Percentiles rank a stretch among this genome's conserved stretches.
These are phyloP conservation scores for Chamaecyparis obtusa DNA, from an alignment of 75 land plant genomes.

Conservation along the genomic window DNA sequence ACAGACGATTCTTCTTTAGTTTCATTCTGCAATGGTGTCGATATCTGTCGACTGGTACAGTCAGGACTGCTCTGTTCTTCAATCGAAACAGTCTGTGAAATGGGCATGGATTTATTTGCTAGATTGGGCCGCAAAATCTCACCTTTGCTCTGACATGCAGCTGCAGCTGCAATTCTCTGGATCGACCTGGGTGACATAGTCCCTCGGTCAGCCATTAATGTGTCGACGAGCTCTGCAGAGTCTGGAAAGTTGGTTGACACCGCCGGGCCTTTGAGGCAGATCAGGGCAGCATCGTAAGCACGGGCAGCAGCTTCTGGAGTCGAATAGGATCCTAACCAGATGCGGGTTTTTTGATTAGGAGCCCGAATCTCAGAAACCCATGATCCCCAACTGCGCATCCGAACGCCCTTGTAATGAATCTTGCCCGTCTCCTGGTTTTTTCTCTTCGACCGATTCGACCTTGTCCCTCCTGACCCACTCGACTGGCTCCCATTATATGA, in stretches of 20 bases:
- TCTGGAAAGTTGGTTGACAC: conserved; percentile 65
- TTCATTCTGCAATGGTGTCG: background rate
- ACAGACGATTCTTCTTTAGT: background rate
- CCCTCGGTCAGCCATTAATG: background rate
- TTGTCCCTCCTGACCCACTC: background rate
- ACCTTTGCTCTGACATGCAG: background rate
- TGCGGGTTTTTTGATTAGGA: conserved; percentile 75
- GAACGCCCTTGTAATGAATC: conserved; percentile 67
- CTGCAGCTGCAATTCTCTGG: conserved; percentile 36
- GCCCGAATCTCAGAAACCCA: conserved; percentile 87
- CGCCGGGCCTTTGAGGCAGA: conserved; percentile 64
- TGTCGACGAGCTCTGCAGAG: background rate
- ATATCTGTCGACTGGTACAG: background rate
- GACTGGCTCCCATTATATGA: background rate
- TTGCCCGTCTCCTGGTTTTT: background rate
- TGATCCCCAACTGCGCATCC: conserved; percentile 86
- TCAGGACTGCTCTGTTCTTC: background rate
- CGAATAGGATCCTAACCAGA: conserved; percentile 83
- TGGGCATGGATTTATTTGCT: background rate
- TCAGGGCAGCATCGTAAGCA: conserved; percentile 81
- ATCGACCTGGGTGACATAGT: conserved; percentile 32
- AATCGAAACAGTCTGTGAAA: background rate
- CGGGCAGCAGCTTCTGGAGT: conserved; percentile 82
- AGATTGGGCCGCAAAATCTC: background rate
- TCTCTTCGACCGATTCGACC: background rate